Evolutionary conservation across 805 yeast genomes (phyloP).

Genomic region (Sugiyamaella boreocaroliniensis): DNA sequence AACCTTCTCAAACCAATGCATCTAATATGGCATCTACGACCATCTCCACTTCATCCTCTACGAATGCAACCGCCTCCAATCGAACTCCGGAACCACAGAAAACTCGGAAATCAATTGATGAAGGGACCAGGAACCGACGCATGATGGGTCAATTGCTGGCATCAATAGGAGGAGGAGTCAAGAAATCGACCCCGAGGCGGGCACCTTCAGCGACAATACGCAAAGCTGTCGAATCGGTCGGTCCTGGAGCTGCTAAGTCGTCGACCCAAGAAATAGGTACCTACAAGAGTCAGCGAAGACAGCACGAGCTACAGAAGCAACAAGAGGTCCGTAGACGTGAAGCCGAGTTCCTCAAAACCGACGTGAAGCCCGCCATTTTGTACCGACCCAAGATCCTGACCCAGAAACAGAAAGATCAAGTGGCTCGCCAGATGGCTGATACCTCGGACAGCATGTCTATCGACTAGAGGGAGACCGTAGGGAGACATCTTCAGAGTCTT

Average conservation of each 20-base stretch:
- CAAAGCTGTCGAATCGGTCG: background rate
- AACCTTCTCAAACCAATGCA: no score
- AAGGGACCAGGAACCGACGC: constrained; percentile 10
- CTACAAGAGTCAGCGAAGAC: constrained; percentile 1
- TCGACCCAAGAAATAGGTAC: background rate
- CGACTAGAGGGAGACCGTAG: no score
- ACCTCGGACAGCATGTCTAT: no score
- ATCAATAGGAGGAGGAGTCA: constrained; percentile 6
- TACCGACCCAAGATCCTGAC: constrained; percentile 14
- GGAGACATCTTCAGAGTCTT: background rate
- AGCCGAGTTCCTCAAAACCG: constrained; percentile 9
- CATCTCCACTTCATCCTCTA: background rate
- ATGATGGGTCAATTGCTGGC: constrained; percentile 17
- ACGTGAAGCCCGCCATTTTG: constrained; percentile 7
- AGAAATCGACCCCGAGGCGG: background rate
- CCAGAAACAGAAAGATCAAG: constrained; percentile 3
- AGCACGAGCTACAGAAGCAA: constrained; percentile 9
- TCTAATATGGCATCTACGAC: no score
- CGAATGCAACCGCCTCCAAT: background rate
- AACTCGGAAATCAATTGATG: background rate
- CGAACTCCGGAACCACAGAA: background rate
- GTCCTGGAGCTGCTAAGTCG: no score
- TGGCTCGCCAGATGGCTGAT: background rate
- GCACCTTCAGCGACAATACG: background rate
- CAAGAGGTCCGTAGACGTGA: constrained; percentile 1